phyloP scores from a whole-genome alignment of 306 rosid genomes.

The Fragaria iinumae region DNA sequence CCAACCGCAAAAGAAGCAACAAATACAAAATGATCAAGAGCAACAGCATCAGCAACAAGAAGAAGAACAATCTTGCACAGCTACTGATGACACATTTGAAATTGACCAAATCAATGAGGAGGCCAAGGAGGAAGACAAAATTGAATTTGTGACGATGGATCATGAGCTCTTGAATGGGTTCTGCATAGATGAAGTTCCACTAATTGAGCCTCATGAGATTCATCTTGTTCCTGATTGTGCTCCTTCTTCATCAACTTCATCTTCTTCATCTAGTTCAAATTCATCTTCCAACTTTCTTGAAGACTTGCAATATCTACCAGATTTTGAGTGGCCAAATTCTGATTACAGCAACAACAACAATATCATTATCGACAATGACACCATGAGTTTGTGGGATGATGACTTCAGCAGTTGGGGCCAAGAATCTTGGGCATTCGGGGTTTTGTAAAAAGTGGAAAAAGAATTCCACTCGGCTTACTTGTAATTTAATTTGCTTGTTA shows the following conservation, averaged over 20 bases:
- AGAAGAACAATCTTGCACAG: constrained; percentile 12
- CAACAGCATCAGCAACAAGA: neutral
- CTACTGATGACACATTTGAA: constrained; percentile 19
- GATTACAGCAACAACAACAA: constrained; percentile 12
- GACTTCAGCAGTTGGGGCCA: constrained; percentile 63
- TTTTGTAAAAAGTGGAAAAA: constrained; percentile 24
- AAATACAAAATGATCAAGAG: neutral
- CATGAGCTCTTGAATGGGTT: constrained; percentile 39
- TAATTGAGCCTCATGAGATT: constrained; percentile 43
- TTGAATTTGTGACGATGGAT: constrained; percentile 27
- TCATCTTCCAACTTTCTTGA: constrained; percentile 44
- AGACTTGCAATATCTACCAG: constrained; percentile 47
- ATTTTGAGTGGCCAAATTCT: constrained; percentile 51
- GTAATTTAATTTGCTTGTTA: constrained; percentile 35
- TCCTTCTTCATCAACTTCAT: constrained; percentile 38
- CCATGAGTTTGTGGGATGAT: constrained; percentile 51
- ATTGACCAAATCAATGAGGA: constrained; percentile 37
- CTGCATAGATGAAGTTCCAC: constrained; percentile 66
- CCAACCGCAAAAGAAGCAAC: constrained; percentile 26
- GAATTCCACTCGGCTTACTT: constrained; percentile 16
- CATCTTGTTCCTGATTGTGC: constrained; percentile 26
- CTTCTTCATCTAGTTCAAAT: constrained; percentile 38
- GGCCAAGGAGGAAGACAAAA: constrained; percentile 36
- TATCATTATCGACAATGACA: neutral
- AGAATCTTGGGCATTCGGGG: constrained; percentile 48